Evolutionary conservation across 805 yeast species (phyloP), one percentile per base, ranked within the genome.

Genomic region (Sugiyamaella qingdaonensis): DNA sequence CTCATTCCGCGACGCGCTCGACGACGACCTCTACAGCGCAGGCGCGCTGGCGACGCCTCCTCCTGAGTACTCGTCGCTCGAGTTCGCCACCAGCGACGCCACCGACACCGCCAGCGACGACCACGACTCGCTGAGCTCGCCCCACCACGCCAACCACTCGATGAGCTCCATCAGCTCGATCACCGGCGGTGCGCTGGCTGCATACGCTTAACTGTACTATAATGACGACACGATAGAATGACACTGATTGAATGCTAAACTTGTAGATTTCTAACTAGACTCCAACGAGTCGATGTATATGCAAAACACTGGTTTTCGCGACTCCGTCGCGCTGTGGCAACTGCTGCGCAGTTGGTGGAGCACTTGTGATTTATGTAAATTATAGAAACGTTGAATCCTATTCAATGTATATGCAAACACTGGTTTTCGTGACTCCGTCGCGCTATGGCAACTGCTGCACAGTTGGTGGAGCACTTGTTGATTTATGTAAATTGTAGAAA

Each of bases 51-150:
- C 47, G 9, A 18, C 48, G n/a, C 59, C 53, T 9, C 60, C 60
- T 2, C 60, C 60, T 24, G 60, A 57, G 21, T 57, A 57, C 46
- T 48, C 51, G 34, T 46, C 49, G 16, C 34, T 46, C 11, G 49
- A 46, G 16, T 46, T 46, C 18, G 11, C 5, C 5, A n/a, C 4
- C 16, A 34, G 37, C 37, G 37, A 34, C 16, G 21, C 7, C 19
- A 39, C 24, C 19, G 24, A 16, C 16, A 34, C 37, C 8, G 39
- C 14, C 18, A 35, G 14, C 39, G 18, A 35, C 39, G 39, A 14
- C 14, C 39, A 35, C 39, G 39, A 35, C 29, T 24, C 29, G 3
- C 29, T 24, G 29, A 24, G 29, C 29, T 24, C 29, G 29, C n/a
- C 11, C 35, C 35, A n/a, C 10, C 39, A 16, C 14, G 18, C 39